These are phyloP conservation scores for Trichodelitschia bisporula DNA, from an alignment of 495 filamentous ascomycete species.

Conservation along the genomic window DNA sequence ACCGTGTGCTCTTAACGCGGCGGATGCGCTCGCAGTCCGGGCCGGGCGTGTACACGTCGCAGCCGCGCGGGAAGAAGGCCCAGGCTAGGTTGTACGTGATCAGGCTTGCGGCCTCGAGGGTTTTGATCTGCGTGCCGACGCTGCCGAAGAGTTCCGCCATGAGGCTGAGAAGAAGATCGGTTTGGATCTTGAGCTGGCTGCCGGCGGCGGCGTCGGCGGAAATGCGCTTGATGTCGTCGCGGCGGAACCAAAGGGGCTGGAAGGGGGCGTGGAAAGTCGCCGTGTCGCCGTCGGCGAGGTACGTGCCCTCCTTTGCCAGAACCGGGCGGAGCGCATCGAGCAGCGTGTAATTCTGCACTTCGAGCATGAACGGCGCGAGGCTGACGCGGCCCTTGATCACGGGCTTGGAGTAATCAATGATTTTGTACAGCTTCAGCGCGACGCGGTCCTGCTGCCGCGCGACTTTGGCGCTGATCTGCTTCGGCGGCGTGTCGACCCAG, in stretches of 20 bases:
- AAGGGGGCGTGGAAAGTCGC: background rate
- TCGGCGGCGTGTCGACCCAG: constrained; percentile 1
- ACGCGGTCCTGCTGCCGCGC: background rate
- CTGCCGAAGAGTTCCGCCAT: constrained; percentile 1
- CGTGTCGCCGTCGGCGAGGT: background rate
- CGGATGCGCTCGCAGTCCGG: background rate
- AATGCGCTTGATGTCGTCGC: background rate
- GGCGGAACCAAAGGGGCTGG: background rate
- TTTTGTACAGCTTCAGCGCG: background rate
- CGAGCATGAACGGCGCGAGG: background rate
- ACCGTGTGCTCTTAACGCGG: background rate
- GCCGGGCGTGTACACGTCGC: background rate
- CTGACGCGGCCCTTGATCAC: background rate
- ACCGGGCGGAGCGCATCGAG: background rate
- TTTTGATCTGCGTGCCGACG: background rate
- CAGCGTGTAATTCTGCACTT: background rate
- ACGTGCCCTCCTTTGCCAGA: background rate
- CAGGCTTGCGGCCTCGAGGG: background rate
- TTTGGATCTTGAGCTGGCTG: background rate
- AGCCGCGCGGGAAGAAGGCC: background rate
- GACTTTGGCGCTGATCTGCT: background rate
- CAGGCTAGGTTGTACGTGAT: background rate
- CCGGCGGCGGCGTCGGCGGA: background rate
- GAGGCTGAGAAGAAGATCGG: background rate
- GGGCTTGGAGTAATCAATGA: background rate